These are phyloP conservation scores for Ceratobasidium theobromae DNA, from an alignment of 1,284 basidiomycete species.

Conservation along the genomic window DNA sequence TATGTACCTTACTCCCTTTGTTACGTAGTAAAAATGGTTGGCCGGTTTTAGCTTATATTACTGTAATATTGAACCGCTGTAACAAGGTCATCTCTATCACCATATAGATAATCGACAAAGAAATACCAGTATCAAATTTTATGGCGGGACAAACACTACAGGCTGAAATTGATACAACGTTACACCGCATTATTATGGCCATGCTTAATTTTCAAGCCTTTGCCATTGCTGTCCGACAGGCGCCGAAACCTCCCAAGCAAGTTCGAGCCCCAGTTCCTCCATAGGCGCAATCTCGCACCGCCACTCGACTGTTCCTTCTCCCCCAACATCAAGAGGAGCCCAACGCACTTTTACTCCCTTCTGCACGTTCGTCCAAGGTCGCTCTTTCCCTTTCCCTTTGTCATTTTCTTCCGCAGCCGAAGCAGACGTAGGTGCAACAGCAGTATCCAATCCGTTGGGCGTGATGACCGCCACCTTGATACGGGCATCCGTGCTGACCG, in stretches of 20 bases:
- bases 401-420: too few relatives aligned
- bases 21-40: too few relatives aligned
- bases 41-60: too few relatives aligned
- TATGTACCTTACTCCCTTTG: too few relatives aligned
- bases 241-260: constrained; percentile 37
- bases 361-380: constrained; percentile 5
- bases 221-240: constrained; percentile 37
- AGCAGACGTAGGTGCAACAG: constrained; percentile 5
- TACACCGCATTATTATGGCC: too few relatives aligned
- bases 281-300: constrained; percentile 33
- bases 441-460: constrained; percentile 33
- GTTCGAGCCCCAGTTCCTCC: constrained; percentile 35
- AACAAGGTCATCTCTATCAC: too few relatives aligned
- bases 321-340: constrained; percentile 26
- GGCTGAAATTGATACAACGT: too few relatives aligned
- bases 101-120: too few relatives aligned
- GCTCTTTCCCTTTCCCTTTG: constrained; percentile 15
- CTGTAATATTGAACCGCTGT: too few relatives aligned
- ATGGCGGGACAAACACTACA: too few relatives aligned
- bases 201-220: too few relatives aligned
- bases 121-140: too few relatives aligned
- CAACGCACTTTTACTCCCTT: constrained; percentile 30
- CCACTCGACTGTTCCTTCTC: constrained; percentile 39
- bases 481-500: constrained; percentile 37
- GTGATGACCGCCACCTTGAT: constrained; percentile 37